Conservation (phyloP, 805 yeast species). For the Saccharomyces kudriavzevii region DNA sequence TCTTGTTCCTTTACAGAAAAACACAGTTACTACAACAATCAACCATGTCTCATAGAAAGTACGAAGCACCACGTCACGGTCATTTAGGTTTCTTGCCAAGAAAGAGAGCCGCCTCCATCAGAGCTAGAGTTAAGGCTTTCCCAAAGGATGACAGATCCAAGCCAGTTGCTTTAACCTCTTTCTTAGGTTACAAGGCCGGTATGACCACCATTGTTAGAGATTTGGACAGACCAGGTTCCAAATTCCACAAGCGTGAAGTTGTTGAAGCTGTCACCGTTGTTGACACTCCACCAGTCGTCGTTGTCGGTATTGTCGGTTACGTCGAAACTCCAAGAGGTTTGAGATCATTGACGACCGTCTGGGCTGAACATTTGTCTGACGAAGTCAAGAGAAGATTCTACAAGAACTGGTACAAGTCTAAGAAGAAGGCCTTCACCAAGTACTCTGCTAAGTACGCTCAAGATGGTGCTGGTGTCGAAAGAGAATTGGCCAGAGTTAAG, state of each 20-base stretch:
- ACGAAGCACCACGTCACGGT: conserved; percentile 99
- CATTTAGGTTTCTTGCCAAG: conserved; percentile 99
- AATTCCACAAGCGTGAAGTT: conserved; percentile 99
- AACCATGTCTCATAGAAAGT: conserved; percentile 98
- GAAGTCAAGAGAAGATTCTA: conserved; percentile 99
- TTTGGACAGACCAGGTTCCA: conserved; percentile 99
- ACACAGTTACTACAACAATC: conserved; percentile 1
- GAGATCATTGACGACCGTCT: conserved; percentile 98
- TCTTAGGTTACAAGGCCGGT: conserved; percentile 99
- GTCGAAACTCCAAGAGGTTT: conserved; percentile 99
- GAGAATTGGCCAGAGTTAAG: conserved; percentile 96
- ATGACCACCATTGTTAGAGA: conserved; percentile 99
- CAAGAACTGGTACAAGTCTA: conserved; percentile 99
- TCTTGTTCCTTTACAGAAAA: background rate
- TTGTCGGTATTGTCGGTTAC: conserved; percentile 99
- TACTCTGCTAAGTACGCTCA: conserved; percentile 97
- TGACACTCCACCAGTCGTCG: conserved; percentile 97
- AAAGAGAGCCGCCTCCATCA: conserved; percentile 97
- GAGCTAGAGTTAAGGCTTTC: conserved; percentile 99
- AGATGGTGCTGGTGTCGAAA: conserved; percentile 80
- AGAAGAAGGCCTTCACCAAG: conserved; percentile 99
- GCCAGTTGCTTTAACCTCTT: conserved; percentile 98
- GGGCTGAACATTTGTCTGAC: conserved; percentile 99
- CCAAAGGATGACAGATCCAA: conserved; percentile 97
- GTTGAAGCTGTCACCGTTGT: conserved; percentile 99